phyloP scores from a whole-genome alignment of 371 early-diverging fungal genomes.

The Actinomortierella ambigua region DNA sequence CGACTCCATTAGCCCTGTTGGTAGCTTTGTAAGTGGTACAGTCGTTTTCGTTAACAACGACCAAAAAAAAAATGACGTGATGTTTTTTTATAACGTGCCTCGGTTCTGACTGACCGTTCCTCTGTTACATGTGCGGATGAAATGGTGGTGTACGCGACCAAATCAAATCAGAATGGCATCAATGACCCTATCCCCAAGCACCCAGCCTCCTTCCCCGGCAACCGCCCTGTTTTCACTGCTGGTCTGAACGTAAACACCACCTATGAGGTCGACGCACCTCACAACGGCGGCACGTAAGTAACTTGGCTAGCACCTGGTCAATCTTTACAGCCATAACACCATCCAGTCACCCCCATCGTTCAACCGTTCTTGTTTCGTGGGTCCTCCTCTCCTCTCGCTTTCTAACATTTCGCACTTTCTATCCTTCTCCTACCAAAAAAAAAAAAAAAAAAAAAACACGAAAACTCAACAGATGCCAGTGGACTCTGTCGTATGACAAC shows the following conservation, averaged over 20 bases:
- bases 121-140: background rate
- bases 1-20: constrained; percentile 31
- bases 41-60: background rate
- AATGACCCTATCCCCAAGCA: constrained; percentile 33
- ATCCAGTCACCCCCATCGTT: too few species aligned
- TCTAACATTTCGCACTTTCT: too few species aligned
- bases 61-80: background rate
- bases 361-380: too few species aligned
- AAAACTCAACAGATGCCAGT: constrained; percentile 50
- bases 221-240: constrained; percentile 28
- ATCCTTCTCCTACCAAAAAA: too few species aligned
- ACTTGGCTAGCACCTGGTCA: too few species aligned
- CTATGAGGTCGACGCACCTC: constrained; percentile 37
- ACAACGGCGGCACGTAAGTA: constrained; percentile 39
- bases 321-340: too few species aligned
- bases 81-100: background rate
- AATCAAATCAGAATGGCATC: constrained; percentile 15
- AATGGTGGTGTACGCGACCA: background rate
- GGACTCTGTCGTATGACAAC: constrained; percentile 61
- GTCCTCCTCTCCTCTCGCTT: too few species aligned
- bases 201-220: constrained; percentile 24
- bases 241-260: constrained; percentile 21
- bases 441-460: too few species aligned
- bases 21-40: constrained; percentile 19
- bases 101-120: background rate